Percentiles rank a stretch among this genome's conserved stretches.
Evolutionary conservation across 345 rosid genomes (phyloP).

Genomic region (Eucalyptus pauciflora): DNA sequence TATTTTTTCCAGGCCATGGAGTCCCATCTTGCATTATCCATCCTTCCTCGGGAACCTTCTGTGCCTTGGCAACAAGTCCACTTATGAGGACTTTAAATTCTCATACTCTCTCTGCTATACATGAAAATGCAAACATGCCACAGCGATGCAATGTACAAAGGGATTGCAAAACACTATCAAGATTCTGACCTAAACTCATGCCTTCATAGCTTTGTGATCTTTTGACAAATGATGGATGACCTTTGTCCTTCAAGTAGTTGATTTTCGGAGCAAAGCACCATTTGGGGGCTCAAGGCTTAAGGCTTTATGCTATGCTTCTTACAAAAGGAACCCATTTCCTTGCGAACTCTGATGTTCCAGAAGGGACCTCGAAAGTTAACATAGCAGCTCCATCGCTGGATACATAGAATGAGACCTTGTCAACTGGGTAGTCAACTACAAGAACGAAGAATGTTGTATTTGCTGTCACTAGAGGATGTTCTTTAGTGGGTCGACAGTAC

Average conservation of each 20-base stretch:
- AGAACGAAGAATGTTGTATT: slow-evolving; percentile 79
- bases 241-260: slow-evolving; percentile 83
- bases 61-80: slow-evolving; percentile 86
- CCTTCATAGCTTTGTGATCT: slow-evolving; percentile 96
- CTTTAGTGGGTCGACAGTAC: slow-evolving; percentile 91
- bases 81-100: slow-evolving; percentile 74
- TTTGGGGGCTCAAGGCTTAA: slow-evolving; percentile 92
- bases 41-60: slow-evolving; percentile 68
- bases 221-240: slow-evolving; percentile 80
- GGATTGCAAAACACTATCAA: not conserved
- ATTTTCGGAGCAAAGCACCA: slow-evolving; percentile 72
- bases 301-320: slow-evolving; percentile 43
- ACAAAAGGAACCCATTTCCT: slow-evolving; percentile 81
- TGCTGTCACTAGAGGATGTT: slow-evolving; percentile 92
- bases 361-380: slow-evolving; percentile 75
- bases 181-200: not conserved
- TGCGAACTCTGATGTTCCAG: slow-evolving; percentile 87
- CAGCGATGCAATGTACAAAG: not conserved
- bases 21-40: slow-evolving; percentile 98
- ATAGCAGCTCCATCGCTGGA: slow-evolving; percentile 94
- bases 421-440: slow-evolving; percentile 90
- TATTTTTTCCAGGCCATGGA: slow-evolving; percentile 98
- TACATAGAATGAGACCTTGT: slow-evolving; percentile 86
- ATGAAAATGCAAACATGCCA: not conserved
- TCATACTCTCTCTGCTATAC: slow-evolving; percentile 69